These are phyloP conservation scores for Gossypium raimondii DNA, from an alignment of 345 rosid genomes.

Conservation along the genomic window DNA sequence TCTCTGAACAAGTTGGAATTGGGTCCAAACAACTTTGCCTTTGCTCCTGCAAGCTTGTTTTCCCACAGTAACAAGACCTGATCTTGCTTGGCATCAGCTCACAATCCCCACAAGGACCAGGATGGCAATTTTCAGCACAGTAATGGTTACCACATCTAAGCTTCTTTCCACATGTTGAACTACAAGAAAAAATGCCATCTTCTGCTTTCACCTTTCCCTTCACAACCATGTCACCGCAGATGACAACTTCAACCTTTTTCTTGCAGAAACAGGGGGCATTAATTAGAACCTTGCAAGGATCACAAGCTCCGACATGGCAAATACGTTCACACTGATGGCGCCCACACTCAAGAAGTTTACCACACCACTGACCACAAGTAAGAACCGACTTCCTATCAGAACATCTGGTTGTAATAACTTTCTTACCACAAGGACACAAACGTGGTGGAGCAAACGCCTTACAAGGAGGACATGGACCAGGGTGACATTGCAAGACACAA, in stretches of 20 bases:
- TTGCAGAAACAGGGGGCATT: conserved; percentile 83
- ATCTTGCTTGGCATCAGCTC: conserved; percentile 60
- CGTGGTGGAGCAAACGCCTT: conserved; percentile 88
- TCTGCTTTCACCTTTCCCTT: conserved; percentile 71
- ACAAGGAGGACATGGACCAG: conserved; percentile 98
- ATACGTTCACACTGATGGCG: conserved; percentile 66
- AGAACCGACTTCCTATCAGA: conserved; percentile 68
- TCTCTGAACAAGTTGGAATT: conserved; percentile 61
- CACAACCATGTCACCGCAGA: conserved; percentile 76
- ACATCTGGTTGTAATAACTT: conserved; percentile 75
- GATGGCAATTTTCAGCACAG: conserved; percentile 69
- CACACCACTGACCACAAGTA: conserved; percentile 72
- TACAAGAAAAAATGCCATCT: conserved; percentile 76
- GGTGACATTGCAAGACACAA: conserved; percentile 97
- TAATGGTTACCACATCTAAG: conserved; percentile 71
- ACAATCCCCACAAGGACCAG: conserved; percentile 82
- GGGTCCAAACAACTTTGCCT: conserved; percentile 83
- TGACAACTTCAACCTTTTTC: conserved; percentile 63
- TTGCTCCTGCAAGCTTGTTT: conserved; percentile 60
- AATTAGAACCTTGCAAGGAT: conserved; percentile 61
- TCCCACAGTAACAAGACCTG: conserved; percentile 77
- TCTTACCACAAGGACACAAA: conserved; percentile 84
- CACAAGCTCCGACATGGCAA: conserved; percentile 87
- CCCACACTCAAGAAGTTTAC: conserved; percentile 67
- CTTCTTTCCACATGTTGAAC: conserved; percentile 51